phyloP scores from a whole-genome alignment of 257 asterid species.

The Solanum piurae region DNA sequence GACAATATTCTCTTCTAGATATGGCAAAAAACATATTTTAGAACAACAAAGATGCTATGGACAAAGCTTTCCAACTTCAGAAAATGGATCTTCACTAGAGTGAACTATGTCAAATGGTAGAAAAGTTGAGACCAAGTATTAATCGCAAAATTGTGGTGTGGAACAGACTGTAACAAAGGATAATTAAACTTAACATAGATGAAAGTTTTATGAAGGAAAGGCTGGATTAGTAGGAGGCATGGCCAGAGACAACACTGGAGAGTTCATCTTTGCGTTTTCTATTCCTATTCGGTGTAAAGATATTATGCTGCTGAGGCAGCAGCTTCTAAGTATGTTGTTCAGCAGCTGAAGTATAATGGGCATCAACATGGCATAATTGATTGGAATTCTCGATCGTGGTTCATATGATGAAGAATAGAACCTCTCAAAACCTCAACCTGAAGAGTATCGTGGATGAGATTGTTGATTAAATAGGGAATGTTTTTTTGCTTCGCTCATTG shows the following conservation, averaged over 20 bases:
- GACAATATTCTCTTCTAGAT: no score
- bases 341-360: not conserved
- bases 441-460: no score
- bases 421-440: no score
- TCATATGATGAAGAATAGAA: no score
- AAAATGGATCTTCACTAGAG: no score
- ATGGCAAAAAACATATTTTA: no score
- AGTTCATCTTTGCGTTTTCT: not conserved
- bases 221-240: not conserved
- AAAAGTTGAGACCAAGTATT: not conserved
- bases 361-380: not conserved
- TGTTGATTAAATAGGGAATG: no score
- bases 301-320: not conserved
- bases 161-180: no score
- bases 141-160: not conserved
- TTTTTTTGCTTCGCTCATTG: no score
- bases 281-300: not conserved
- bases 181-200: no score
- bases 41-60: not conserved
- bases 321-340: not conserved
- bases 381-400: no score
- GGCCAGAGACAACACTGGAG: not conserved
- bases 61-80: not conserved
- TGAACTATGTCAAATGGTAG: not conserved
- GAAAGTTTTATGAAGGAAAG: not conserved